Evolutionary conservation across 2,329 filamentous ascomycete species (phyloP).

Genomic region (Pezicula radicicola): DNA sequence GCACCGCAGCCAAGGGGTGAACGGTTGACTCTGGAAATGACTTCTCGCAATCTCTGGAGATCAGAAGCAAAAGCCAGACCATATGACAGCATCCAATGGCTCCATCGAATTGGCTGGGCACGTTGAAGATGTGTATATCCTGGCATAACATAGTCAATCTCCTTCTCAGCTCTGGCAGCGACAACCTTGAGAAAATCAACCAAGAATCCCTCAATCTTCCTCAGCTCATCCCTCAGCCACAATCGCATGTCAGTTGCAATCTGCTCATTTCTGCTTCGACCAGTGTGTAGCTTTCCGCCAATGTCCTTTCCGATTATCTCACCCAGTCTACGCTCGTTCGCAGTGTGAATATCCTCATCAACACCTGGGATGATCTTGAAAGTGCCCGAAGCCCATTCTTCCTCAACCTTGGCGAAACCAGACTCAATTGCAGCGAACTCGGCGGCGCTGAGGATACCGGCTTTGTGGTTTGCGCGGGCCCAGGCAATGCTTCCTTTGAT

Average conservation of each 20-base stretch:
- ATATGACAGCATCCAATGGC: slow-evolving; percentile 77
- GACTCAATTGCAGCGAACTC: slow-evolving; percentile 74
- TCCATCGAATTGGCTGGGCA: slow-evolving; percentile 76
- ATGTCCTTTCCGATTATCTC: slow-evolving; percentile 85
- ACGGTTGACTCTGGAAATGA: slow-evolving; percentile 71
- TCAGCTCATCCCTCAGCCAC: slow-evolving; percentile 77
- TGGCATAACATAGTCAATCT: slow-evolving; percentile 79
- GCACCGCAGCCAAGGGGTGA: slow-evolving; percentile 43
- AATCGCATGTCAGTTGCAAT: slow-evolving; percentile 87
- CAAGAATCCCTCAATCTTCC: slow-evolving; percentile 65
- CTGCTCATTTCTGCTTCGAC: slow-evolving; percentile 86
- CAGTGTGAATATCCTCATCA: slow-evolving; percentile 65
- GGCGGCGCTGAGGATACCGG: slow-evolving; percentile 66
- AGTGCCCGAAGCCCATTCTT: slow-evolving; percentile 49
- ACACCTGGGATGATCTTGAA: slow-evolving; percentile 50
- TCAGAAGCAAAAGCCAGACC: slow-evolving; percentile 70
- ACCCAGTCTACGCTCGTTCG: slow-evolving; percentile 69
- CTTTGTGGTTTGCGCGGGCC: slow-evolving; percentile 74
- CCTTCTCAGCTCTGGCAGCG: slow-evolving; percentile 65
- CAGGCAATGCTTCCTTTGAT: slow-evolving; percentile 80
- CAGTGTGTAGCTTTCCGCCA: slow-evolving; percentile 86
- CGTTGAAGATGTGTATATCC: slow-evolving; percentile 87
- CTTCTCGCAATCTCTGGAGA: slow-evolving; percentile 72
- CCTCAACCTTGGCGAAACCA: slow-evolving; percentile 58
- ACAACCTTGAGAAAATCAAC: slow-evolving; percentile 68